Conservation (phyloP, 345 rosid species). For the Turnera subulata region DNA sequence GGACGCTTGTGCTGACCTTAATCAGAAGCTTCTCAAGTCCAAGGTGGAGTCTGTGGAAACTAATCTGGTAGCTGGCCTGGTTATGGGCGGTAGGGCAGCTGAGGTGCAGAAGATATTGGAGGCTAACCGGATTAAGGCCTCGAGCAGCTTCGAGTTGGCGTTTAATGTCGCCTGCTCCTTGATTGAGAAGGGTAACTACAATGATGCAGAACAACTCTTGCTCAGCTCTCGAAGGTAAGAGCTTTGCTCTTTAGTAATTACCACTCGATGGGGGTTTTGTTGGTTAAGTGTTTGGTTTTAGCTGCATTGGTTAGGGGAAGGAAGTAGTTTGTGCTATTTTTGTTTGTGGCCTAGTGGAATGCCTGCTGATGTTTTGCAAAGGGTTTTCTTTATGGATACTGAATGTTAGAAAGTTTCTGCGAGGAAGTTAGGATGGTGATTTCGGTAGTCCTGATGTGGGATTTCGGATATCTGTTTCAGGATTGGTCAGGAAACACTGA, state of each 20-base stretch:
- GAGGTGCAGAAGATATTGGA: conserved; percentile 73
- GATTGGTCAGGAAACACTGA: conserved; percentile 84
- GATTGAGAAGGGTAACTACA: conserved; percentile 52
- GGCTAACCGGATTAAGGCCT: conserved; percentile 55
- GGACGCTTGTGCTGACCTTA: conserved; percentile 67
- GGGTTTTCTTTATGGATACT: not conserved
- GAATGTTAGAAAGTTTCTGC: not conserved
- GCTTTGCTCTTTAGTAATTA: too few species aligned
- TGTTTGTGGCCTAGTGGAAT: not conserved
- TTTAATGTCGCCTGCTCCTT: conserved; percentile 83
- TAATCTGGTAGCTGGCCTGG: conserved; percentile 68
- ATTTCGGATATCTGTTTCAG: conserved; percentile 30
- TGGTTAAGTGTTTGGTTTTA: too few species aligned
- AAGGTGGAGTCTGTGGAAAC: conserved; percentile 56
- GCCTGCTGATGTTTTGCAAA: not conserved
- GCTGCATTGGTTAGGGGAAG: too few species aligned
- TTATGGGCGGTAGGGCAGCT: conserved; percentile 69
- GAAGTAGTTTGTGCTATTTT: not conserved
- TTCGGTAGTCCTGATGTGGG: not conserved
- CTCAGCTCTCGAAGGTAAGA: conserved; percentile 70
- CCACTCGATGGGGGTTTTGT: too few species aligned
- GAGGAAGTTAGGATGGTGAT: not conserved
- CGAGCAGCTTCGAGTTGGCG: conserved; percentile 80
- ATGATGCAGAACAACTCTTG: conserved; percentile 86
- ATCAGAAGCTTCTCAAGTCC: conserved; percentile 53